Evolutionary conservation across 306 rosid species (phyloP).

Genomic region (Quercus variabilis): DNA sequence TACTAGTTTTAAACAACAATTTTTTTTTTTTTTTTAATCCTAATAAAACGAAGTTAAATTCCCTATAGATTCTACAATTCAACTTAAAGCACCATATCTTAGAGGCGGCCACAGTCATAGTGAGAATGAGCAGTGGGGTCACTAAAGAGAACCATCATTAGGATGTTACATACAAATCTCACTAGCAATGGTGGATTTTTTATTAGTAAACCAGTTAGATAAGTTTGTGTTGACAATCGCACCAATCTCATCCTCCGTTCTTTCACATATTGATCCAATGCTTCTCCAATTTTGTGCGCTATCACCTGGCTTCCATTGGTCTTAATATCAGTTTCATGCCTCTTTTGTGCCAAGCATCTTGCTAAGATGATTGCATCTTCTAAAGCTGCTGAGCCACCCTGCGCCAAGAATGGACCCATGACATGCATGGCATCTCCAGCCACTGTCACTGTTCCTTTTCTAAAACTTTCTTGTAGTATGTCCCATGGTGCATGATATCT

Average conservation of each 20-base stretch:
- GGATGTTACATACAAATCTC: background rate
- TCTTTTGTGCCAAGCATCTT: constrained; percentile 17
- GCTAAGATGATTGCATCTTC: constrained; percentile 27
- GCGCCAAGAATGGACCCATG: constrained; percentile 34
- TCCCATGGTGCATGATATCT: constrained; percentile 22
- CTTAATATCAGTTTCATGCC: background rate
- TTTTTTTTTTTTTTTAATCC: no score
- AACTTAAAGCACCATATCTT: background rate
- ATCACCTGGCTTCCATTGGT: background rate
- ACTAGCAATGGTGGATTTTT: background rate
- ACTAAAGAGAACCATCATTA: constrained; percentile 5
- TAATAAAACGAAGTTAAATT: background rate
- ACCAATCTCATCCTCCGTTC: constrained; percentile 32
- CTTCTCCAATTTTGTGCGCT: constrained; percentile 9
- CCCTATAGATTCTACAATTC: background rate
- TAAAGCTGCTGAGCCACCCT: constrained; percentile 31
- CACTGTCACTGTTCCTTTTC: constrained; percentile 17
- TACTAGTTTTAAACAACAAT: background rate
- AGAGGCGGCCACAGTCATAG: constrained; percentile 23
- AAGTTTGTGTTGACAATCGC: constrained; percentile 20
- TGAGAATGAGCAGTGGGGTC: constrained; percentile 5
- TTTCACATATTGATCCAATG: constrained; percentile 26
- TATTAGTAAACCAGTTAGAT: constrained; percentile 3
- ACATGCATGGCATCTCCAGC: constrained; percentile 39
- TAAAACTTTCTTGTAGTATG: background rate